Base-by-base conservation (phyloP, 2,329 filamentous ascomycete species). In the Diaporthe longicolla region DNA sequence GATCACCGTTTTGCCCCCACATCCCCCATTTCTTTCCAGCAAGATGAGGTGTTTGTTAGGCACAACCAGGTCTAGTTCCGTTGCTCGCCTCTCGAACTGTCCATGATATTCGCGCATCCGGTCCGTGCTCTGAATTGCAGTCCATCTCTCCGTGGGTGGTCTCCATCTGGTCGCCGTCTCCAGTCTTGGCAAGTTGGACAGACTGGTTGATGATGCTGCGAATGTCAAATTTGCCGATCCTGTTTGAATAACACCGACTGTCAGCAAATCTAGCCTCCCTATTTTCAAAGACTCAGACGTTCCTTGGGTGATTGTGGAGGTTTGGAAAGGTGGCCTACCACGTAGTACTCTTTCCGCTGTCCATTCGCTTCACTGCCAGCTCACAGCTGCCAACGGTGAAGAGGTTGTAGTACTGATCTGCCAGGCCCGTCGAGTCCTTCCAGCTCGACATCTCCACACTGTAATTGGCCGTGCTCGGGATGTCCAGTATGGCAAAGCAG, bases 121-220 rank as follows among this genome's bases (percentile, higher is more conserved):
- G 21, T 45, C 10, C 19, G 13, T 13, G 17, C 13, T 40, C 13
- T 50, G 32, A 24, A 50, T n/a, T 54, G 57, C 69, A 71, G 8
- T 63, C 63, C 57, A 71, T 71, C 55, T 48, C 37, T 10, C 69
- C 69, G 8, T 71, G 32, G 10, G 48, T 55, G 13, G 45, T 63
- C 15, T 63, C 43, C 17, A 71, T 21, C 32, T 63, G 24, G 6
- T 50, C 58, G 13, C 69, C 69, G 15, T n/a, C 43, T 15, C 69
- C 69, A 3, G 29, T 43, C 57, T 43, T 71, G 1, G 57, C 57
- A 5, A 71, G 45, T 40, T 71, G 45, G 32, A 71, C 58, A 50
- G 69, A 63, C 32, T 52, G 43, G 45, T 71, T 52, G 24, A 71
- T 71, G 37, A 71, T 37, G 57, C 29, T 61, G n/a, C 54, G 35